phyloP scores from a whole-genome alignment of 352 stramenopile species.

The Phytophthora citrophthora region DNA sequence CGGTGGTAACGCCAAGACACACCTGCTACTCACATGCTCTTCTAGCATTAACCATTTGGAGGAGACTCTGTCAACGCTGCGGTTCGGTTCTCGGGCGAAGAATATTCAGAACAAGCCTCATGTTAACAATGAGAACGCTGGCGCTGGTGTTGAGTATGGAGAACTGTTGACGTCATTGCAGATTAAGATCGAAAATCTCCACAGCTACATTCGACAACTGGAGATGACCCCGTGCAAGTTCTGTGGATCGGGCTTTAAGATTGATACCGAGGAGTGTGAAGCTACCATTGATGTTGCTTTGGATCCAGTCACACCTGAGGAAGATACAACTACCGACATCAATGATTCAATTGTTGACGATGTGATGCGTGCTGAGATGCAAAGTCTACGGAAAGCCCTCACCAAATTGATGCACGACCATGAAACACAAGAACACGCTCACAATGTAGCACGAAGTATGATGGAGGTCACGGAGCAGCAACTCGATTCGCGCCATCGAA shows the following conservation, averaged over 20 bases:
- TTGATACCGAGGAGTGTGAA: not conserved
- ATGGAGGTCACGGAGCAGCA: constrained; percentile 31
- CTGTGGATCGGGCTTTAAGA: not conserved
- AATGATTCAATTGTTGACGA: constrained; percentile 31
- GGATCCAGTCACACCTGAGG: not conserved
- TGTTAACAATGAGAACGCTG: constrained; percentile 68
- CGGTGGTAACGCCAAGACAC: constrained; percentile 88
- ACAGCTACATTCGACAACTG: constrained; percentile 59
- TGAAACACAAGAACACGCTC: constrained; percentile 39
- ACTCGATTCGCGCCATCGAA: constrained; percentile 29
- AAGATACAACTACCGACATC: constrained; percentile 1
- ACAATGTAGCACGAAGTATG: constrained; percentile 24
- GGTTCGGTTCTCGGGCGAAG: constrained; percentile 91
- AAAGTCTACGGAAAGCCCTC: constrained; percentile 46
- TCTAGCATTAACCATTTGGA: constrained; percentile 43
- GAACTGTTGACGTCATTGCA: constrained; percentile 56
- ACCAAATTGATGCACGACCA: constrained; percentile 46
- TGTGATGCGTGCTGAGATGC: constrained; percentile 60
- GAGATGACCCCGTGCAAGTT: constrained; percentile 34
- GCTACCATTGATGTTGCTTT: not conserved
- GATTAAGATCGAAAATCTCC: constrained; percentile 67
- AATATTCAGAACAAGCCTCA: constrained; percentile 74
- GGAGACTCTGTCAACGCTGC: constrained; percentile 89
- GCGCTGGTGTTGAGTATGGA: constrained; percentile 21
- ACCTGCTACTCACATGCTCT: constrained; percentile 80